Evolutionary conservation across 1,284 basidiomycete species (phyloP), one percentile per base, ranked within the genome.

Genomic region (Taiwanofungus camphoratus): DNA sequence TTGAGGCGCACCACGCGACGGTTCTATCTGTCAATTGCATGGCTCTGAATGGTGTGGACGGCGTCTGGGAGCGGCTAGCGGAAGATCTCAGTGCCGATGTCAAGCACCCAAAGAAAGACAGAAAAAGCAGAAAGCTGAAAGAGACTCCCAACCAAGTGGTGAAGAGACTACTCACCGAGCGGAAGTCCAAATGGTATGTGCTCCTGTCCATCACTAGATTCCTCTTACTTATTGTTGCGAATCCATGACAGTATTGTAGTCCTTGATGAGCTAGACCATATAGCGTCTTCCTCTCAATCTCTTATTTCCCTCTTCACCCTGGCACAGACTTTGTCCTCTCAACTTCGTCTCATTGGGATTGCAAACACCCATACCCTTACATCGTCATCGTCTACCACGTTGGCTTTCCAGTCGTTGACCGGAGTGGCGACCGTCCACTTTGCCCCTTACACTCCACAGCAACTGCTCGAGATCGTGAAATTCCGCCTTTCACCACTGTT

Each of bases 361-460:
- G 87, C 87, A 22, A 90, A 90, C 51, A 88, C 85, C 0, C 87
- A 90, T 56, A 89, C 87, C 4, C 74, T 90, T 11, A 79, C 82
- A 2, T 72, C 79, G 2, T 67, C 73, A 0, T 62, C 68, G 1
- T 67, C 71, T 18, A 49, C 58, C 2, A 54, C 59, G 2, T 57
- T 68, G 11, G 61, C 68, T 3, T 42, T 60, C 6, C 52, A 57
- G 16, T 62, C 70, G 13, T 56, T 70, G 8, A 59, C 58, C 20
- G 62, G 72, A 33, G 73, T 83, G 18, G 62, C 66, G 33, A 90
- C 87, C 1, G 62, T 87, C 29, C 86, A 90, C 57, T 89, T 90
- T 52, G 65, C 79, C 11, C 82, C 87, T 0, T 90, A 90, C 54
- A 78, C 78, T 1, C 71, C 85, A 4, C 53, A 69, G 11, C 80